Base-by-base conservation (phyloP, 139 green algal species). In the Haematococcus lacustris region DNA sequence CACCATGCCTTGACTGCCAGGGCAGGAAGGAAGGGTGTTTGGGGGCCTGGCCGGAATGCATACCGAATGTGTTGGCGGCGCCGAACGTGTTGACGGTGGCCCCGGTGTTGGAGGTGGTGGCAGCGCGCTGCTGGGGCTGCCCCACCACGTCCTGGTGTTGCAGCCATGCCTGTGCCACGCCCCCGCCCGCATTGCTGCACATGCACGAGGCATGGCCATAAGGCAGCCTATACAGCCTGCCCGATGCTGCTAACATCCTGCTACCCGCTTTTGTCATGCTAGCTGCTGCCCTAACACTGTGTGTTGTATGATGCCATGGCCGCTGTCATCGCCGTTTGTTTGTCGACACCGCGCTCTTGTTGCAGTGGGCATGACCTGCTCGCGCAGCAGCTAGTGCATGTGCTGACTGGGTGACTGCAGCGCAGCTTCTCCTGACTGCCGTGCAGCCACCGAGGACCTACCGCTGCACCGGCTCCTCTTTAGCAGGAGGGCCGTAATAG, bases 101-200 rank as follows among this genome's bases (percentile, higher is more conserved):
- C 3, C 32, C 37, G 3, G 63, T 69, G 63, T 69, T 69, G 63
- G 32, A 23, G 23, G 63, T 69, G 63, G 50, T 69, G 63, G 32
- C 17, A 21, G 35, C 4, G 6, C 63, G 63, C 2, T 3, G 32
- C 37, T 9, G 13, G 2, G 63, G 34, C 21, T 51, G 17, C 21
- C 51, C 33, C 7, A 26, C 63, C 2, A 69, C 37, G 63, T 69
- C 63, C 21, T 69, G 30, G 35, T 69, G 63, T 3, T 39, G 6
- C 63, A 69, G 5, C 63, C 63, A 69, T 3, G 37, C 63, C 38
- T 69, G 50, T 35, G 25, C 30, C 5, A 69, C 63, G 63, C 63
- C 63, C 30, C 63, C 63, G 3, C 37, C 63, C 2, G 63, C n/a
- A 40, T 69, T 69, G 35, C 63, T 69, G 63, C 60, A 40, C 9